Percentiles rank a stretch among this genome's conserved stretches.
Evolutionary conservation across 1,139 yeast species (phyloP).

Genomic region (Kodamaea derodonti): DNA sequence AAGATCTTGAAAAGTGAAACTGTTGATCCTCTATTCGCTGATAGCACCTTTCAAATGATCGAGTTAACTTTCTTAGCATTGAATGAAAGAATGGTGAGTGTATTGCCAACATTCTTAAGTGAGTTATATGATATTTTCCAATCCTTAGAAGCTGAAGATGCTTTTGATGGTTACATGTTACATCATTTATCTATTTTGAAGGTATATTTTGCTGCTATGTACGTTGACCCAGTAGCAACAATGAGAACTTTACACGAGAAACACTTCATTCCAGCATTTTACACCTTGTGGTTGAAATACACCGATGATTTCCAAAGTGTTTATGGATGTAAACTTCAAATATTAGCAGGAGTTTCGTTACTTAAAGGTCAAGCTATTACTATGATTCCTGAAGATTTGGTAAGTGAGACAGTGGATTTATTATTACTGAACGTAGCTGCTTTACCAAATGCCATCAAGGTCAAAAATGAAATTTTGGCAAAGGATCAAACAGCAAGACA

Average conservation of each 20-base stretch:
- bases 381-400: constrained; percentile 28
- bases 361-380: constrained; percentile 15
- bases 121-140: constrained; percentile 37
- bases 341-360: constrained; percentile 37
- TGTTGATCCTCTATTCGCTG: constrained; percentile 42
- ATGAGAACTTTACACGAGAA: constrained; percentile 36
- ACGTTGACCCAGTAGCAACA: constrained; percentile 38
- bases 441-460: constrained; percentile 47
- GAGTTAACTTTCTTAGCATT: constrained; percentile 40
- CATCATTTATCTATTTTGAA: constrained; percentile 44
- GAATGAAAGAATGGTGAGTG: constrained; percentile 28
- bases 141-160: constrained; percentile 34
- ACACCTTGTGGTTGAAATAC: constrained; percentile 48
- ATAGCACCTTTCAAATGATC: constrained; percentile 37
- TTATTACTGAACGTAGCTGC: constrained; percentile 40
- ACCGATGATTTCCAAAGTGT: constrained; percentile 50
- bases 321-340: constrained; percentile 54
- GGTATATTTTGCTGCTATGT: constrained; percentile 39
- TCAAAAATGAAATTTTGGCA: constrained; percentile 39
- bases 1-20: constrained; percentile 31
- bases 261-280: constrained; percentile 34
- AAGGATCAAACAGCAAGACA: constrained; percentile 31
- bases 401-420: constrained; percentile 39
- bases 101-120: constrained; percentile 29
- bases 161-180: constrained; percentile 47